Base-by-base conservation (phyloP, 2,329 filamentous ascomycete species). In the Aspergillus sp. region DNA sequence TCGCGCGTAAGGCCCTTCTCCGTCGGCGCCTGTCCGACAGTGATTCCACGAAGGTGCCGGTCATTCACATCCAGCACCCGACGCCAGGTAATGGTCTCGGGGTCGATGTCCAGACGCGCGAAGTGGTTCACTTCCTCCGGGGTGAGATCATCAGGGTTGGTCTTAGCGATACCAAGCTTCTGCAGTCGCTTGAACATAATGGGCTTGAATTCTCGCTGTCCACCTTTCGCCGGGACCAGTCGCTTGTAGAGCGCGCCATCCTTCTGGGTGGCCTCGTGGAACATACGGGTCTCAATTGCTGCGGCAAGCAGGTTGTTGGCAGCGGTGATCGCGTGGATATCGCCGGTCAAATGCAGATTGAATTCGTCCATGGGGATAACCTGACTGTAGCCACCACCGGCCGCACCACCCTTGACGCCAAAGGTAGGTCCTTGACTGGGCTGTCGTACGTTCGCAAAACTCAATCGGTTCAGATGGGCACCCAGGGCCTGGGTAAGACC, bases 311-410 rank as follows among this genome's bases (percentile, higher is more conserved):
- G 77, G 71, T 98, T 98, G 78, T 97, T 98, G 34, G 93, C 93
- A 29, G 91, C 91, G 45, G 89, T 89, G 62, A 98, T 93, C 55
- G 93, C 93, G 67, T 98, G 93, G 48, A 98, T 97, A 66, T 98
- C 93, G 60, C 93, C 93, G 46, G 93, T 98, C 61, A 98, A 73
- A 68, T 98, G 93, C 63, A 98, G 75, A 72, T 98, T 98, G 76
- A 98, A 98, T 69, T 98, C 93, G 60, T 98, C 93, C 93, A 98
- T 98, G 49, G 93, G 93, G 60, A 98, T 97, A 63, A 98, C 93
- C 69, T 98, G 93, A 68, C 88, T 95, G 80, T 97, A 98, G 35
- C 93, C 93, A 67, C 93, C 93, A 61, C 93, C 93, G 47, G 93
- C 93, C 49, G 93, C 93, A 61, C 93, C 93, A 52, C 93, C 93